Base-by-base conservation (phyloP, 176 grass and related monocot genomes). In the Aegilops tauschii region DNA sequence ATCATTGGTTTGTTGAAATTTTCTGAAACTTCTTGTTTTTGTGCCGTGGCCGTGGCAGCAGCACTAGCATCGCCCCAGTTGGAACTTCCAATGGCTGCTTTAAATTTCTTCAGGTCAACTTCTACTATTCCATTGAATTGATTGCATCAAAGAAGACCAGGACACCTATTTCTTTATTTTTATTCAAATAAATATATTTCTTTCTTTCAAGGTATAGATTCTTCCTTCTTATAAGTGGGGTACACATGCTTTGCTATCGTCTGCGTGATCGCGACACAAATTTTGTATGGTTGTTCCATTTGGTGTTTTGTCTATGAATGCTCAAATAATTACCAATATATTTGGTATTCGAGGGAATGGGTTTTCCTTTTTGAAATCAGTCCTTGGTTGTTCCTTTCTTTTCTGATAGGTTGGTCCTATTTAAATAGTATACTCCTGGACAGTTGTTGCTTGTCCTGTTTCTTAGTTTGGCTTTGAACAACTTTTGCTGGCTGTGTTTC, bases 401-500 rank as follows among this genome's bases (percentile, higher is more conserved):
- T 76, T 76, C 16, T 76, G 25, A 65, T 80, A 90, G 89, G 65
- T 85, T 95, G 86, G 85, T 88, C 67, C 65, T 79, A 61, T 80
- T 73, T 64, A 30, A 66, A 25, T 31, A 65, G 72, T 31, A 76
- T 31, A 76, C 28, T 52, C 45, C 73, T 74, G 18, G 56, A 63
- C 2, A 50, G 42, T 21, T 85, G 82, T 27, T 65, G 58, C n/a
- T 27, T 89, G 35, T 67, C 14, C 68, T 12, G 66, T 74, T 89
- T 84, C 82, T 64, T 12, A 1, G 65, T 20, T 2, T 20, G 54
- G 21, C 21, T 70, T 79, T 36, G 74, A 79, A 72, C 40, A 73
- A 27, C 16, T 21, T 62, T 73, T 79, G 11, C 1, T 45, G 23
- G 7, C 14, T 54, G 25, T 78, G 73, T 78, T 66, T 65, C 63